phyloP scores from a whole-genome alignment of 768 basidiomycete species.

The Mycena vitilis region DNA sequence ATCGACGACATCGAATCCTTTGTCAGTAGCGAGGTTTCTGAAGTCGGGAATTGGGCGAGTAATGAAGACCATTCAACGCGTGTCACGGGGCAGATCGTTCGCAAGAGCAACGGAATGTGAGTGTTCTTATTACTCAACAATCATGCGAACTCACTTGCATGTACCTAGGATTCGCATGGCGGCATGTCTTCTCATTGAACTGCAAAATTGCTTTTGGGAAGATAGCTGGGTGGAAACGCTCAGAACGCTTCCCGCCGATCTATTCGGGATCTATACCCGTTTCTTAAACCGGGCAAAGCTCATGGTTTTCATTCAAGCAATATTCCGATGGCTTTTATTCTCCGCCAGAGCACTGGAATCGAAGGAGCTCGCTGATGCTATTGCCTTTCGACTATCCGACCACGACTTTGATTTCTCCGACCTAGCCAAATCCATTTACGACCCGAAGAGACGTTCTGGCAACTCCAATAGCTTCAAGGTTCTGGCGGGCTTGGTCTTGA shows the following conservation, averaged over 20 bases:
- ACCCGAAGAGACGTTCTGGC: neutral
- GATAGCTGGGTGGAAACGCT: neutral
- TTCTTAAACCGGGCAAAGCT: neutral
- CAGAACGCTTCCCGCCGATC: neutral
- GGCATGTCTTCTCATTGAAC: constrained; percentile 2
- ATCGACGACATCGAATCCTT: neutral
- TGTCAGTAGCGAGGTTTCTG: neutral
- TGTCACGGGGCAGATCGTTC: neutral
- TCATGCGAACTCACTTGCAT: neutral
- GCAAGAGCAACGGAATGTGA: neutral
- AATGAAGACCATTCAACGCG: too few species aligned
- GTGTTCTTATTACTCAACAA: neutral
- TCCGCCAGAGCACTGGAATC: neutral
- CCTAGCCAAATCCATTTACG: neutral
- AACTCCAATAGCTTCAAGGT: neutral
- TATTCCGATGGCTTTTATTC: constrained; percentile 2
- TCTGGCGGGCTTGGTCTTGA: neutral
- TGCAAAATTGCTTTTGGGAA: neutral
- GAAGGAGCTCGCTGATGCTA: neutral
- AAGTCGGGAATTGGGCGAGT: neutral
- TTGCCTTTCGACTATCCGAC: neutral
- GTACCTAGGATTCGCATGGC: constrained; percentile 1
- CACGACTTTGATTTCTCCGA: neutral
- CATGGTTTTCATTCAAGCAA: neutral
- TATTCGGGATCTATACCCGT: neutral